A percentile compares a stretch with the other conserved stretches of the same genome.
phyloP scores from a whole-genome alignment of 139 green algal genomes.

The Protoeuglena noctilucae region DNA sequence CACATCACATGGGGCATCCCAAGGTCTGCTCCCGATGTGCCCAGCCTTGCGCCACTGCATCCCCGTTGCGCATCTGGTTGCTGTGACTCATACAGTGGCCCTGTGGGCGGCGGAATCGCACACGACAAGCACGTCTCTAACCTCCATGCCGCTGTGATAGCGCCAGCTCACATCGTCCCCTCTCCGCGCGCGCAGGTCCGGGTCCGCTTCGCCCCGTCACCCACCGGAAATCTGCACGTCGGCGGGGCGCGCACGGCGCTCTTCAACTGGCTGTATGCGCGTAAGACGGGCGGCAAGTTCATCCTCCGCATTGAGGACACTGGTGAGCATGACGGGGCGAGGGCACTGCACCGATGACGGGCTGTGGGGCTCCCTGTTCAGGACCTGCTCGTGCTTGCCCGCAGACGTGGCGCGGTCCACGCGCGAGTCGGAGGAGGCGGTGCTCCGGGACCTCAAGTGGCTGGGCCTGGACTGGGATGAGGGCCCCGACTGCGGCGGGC shows the following conservation, averaged over 20 bases:
- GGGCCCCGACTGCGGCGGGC: conserved; percentile 73
- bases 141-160: no score
- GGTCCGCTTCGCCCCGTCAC: conserved; percentile 93
- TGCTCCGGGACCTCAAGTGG: conserved; percentile 86
- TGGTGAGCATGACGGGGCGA: no score
- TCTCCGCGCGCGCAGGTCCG: conserved; percentile 23
- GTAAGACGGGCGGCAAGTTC: conserved; percentile 71
- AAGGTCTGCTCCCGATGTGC: not conserved
- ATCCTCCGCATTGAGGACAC: conserved; percentile 45
- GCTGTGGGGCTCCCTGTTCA: no score
- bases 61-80: no score
- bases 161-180: not conserved
- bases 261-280: conserved; percentile 97
- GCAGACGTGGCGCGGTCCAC: conserved; percentile 88
- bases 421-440: conserved; percentile 64
- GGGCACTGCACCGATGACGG: no score
- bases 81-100: no score
- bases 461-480: conserved; percentile 94
- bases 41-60: not conserved
- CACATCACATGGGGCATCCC: no score
- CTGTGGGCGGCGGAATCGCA: not conserved
- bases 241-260: conserved; percentile 89
- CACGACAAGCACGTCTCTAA: not conserved
- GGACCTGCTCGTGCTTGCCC: no score
- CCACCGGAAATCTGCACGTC: conserved; percentile 95